Percentiles rank a stretch among this genome's conserved stretches.
Conservation (phyloP, 2,329 filamentous ascomycete species). For the Aspergillus versicolor region DNA sequence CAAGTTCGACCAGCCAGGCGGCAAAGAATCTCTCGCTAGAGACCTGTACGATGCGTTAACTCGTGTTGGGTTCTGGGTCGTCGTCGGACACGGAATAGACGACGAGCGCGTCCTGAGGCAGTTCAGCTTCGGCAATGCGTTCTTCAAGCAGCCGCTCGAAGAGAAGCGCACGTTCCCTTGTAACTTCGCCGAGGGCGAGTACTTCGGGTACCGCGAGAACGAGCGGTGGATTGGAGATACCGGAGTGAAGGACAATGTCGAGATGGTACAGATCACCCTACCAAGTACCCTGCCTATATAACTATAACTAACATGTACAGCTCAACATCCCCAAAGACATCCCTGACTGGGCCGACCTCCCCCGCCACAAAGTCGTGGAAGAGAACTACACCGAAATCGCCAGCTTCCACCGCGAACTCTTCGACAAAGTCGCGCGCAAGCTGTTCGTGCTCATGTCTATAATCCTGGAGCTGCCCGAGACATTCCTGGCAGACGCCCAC, state of each 20-base stretch:
- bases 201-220: conserved; percentile 35
- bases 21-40: conserved; percentile 54
- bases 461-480: conserved; percentile 59
- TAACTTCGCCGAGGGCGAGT: conserved; percentile 32
- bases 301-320: not conserved
- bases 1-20: conserved; percentile 53
- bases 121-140: conserved; percentile 29
- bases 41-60: conserved; percentile 56
- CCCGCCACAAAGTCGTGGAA: conserved; percentile 42
- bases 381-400: conserved; percentile 58
- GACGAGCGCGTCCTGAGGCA: conserved; percentile 28
- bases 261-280: conserved; percentile 23
- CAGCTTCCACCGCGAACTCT: conserved; percentile 51
- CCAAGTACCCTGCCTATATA: no score
- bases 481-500: conserved; percentile 56
- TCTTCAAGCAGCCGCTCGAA: conserved; percentile 31
- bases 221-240: conserved; percentile 35
- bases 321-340: conserved; percentile 13
- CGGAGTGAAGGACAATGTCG: conserved; percentile 34
- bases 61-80: conserved; percentile 31
- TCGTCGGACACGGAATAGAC: conserved; percentile 21
- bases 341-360: conserved; percentile 19
- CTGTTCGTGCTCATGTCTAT: conserved; percentile 60
- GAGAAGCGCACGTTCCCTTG: conserved; percentile 18
- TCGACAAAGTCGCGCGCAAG: conserved; percentile 55